phyloP scores from a whole-genome alignment of 768 basidiomycete species.

The Pisolithus orientalis region DNA sequence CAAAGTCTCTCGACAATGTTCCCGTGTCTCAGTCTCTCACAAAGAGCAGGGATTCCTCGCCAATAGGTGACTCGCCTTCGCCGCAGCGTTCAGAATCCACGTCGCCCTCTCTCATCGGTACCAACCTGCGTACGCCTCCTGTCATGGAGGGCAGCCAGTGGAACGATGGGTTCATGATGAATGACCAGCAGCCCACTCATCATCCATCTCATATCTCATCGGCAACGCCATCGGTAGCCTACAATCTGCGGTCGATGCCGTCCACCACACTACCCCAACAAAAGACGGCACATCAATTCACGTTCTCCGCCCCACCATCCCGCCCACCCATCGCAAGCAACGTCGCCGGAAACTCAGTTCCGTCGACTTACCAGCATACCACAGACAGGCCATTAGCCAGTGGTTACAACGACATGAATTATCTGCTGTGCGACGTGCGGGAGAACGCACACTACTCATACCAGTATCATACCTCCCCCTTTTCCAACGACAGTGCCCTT shows the following conservation, averaged over 20 bases:
- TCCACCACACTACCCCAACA: slow-evolving; percentile 37
- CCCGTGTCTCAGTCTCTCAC: slow-evolving; percentile 29
- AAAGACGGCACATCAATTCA: slow-evolving; percentile 41
- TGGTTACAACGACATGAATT: slow-evolving; percentile 42
- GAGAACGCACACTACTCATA: slow-evolving; percentile 46
- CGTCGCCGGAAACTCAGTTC: slow-evolving; percentile 33
- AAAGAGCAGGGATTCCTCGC: slow-evolving; percentile 60
- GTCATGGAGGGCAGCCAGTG: slow-evolving; percentile 47
- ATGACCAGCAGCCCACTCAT: slow-evolving; percentile 33
- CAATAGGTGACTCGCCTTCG: slow-evolving; percentile 47
- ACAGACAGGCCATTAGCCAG: slow-evolving; percentile 45
- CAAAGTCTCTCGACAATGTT: slow-evolving; percentile 41
- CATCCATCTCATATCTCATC: slow-evolving; percentile 28
- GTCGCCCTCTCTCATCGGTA: slow-evolving; percentile 28
- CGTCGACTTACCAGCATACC: slow-evolving; percentile 40
- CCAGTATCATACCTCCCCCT: slow-evolving; percentile 47
- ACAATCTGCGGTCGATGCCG: slow-evolving; percentile 39
- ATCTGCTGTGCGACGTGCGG: slow-evolving; percentile 40
- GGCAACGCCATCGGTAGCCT: slow-evolving; percentile 35
- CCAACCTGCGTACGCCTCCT: slow-evolving; percentile 31
- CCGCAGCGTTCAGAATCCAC: slow-evolving; percentile 32
- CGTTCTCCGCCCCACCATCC: slow-evolving; percentile 35
- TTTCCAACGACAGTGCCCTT: slow-evolving; percentile 36
- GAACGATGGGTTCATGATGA: slow-evolving; percentile 52
- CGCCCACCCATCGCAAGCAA: slow-evolving; percentile 37